Base-by-base conservation (phyloP, 1,139 yeast genomes). In the Tardiomyces depauwii region DNA sequence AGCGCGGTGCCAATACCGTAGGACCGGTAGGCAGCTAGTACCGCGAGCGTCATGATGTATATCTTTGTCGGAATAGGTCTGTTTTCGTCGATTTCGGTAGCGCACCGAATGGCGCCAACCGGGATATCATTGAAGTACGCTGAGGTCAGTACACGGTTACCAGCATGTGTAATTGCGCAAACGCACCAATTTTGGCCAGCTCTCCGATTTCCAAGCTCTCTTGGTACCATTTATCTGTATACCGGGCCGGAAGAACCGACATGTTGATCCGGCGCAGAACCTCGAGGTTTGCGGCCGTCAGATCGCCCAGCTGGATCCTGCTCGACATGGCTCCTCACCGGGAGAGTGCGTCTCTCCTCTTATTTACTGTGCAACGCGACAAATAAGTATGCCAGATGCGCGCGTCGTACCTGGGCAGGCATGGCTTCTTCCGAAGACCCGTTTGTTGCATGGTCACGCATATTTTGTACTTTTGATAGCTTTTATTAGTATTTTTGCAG, bases 111-210 rank as follows among this genome's bases (percentile, higher is more conserved):
- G 1, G 79, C 81, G 2, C 89, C 95, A 4, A 85, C 87, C 12
- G 93, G 85, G 13, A 78, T 66, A 53, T 79, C 87, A 14, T 79
- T 72, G 58, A 71, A 77, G 61, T 64, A 80, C 2, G 81, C 85
- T 48, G 72, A 53, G 51, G 66, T 65, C 25, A 63, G 23, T 21
- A 6, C 4, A 33, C 23, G 18, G 25, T 7, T 27, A 9, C 12
- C 30, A 9, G 9, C 30, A 10, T 12, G 9, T 10, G 30, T 10
- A 27, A 27, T 27, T 27, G 30, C 30, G 9, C 13, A 13, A 13
- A 41, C 56, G 18, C 50, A 56, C 60, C 59, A 18, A 60, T 49
- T 43, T 61, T 56, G 40, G 60, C 64, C 33, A 64, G 53, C 40
- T 57, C 55, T 16, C 63, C 65, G 9, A 60, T 55, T 11, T 64